Base-by-base conservation (phyloP, 2,329 filamentous ascomycete genomes). In the Hypoxylon sp. region DNA sequence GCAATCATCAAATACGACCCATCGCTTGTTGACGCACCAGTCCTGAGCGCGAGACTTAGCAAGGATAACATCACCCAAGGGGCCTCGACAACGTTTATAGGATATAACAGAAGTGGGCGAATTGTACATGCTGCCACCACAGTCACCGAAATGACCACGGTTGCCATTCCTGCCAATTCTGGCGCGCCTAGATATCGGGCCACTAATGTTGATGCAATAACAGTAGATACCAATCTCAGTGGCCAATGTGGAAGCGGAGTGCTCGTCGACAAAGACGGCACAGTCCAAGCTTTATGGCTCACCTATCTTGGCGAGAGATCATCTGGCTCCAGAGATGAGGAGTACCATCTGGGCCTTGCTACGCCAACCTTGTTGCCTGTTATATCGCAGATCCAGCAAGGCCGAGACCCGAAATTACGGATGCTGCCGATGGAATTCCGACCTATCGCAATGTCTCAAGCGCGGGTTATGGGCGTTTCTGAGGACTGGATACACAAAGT, bases 401-500 rank as follows among this genome's bases (percentile, higher is more conserved):
- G 93, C 33, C 84, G 90, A 66, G 90, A 88, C 24, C 97, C 96
- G 0, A 91, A 92, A 73, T 85, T 99, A 35, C 90, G 95, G 14
- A 97, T 99, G 79, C 83, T 99, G 48, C 96, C 96, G 59, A 93
- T 98, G 75, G 96, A 99, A 80, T 94, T 97, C 77, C 92, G 97
- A 65, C 92, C 96, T 10, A 94, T 99, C 31, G 94, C 97, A 76
- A 98, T 99, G 95, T 92, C 92, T 42, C 96, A 99, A 81, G 95
- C 94, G 14, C 92, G 94, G 39, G 94, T 98, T 73, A 98, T 99
- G 94, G 96, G 96, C 9, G 94, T 98, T 0, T 93, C 93, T 0
- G 94, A 98, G 75, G 91, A 97, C 69, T 98, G 95, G 96, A 97
- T 99, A 75, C 87, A 93, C 74, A 92, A 94, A 80, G 95, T 98